Evolutionary conservation across 257 asterid genomes (phyloP), one percentile per base, ranked within the genome.

Genomic region (Prunella vulgaris): DNA sequence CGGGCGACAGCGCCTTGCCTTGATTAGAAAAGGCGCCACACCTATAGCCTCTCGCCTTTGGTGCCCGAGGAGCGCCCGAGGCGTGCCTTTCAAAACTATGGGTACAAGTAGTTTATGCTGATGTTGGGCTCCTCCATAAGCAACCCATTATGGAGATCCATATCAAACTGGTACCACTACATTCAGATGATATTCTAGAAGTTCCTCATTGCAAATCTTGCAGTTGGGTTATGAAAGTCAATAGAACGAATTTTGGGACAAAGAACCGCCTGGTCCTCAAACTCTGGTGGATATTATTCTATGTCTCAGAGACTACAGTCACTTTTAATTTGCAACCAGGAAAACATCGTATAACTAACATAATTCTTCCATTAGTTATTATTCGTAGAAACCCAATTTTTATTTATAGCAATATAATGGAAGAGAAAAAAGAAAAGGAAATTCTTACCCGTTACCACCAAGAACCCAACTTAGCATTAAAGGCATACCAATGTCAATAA

Each of bases 401-500:
- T 15, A 17, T n/a, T 12, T 46, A 46, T n/a, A 46, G 9, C 53
- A 18, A n/a, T 21, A 1, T 13, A 51, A 3, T 66, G 21, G 7
- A 40, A 1, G 21, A 1, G 7, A 32, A 32, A 8, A 25, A 32
- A 17, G 48, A 66, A 15, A 22, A 28, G 49, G 33, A 68, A 32
- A 69, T 12, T 66, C 95, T 76, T 74, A 93, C 96, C 95, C 96
- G 62, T 94, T 89, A 74, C 99, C 99, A 21, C 99, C 97, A 4
- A 94, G 92, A 76, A 94, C 92, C 99, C 99, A 94, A 79, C 96
- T 83, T 38, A 91, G 84, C 97, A 91, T 94, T 30, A 91, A 59
- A 60, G 97, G 97, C 99, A 94, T 94, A n/a, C 74, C 92, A n/a
- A 91, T 71, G 83, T 83, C 89, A 35, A 94, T 86, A 69, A 94